Percentiles rank a stretch among this genome's conserved stretches.
These are phyloP conservation scores for Solanum arcanum DNA, from an alignment of 257 asterid species.

Conservation along the genomic window DNA sequence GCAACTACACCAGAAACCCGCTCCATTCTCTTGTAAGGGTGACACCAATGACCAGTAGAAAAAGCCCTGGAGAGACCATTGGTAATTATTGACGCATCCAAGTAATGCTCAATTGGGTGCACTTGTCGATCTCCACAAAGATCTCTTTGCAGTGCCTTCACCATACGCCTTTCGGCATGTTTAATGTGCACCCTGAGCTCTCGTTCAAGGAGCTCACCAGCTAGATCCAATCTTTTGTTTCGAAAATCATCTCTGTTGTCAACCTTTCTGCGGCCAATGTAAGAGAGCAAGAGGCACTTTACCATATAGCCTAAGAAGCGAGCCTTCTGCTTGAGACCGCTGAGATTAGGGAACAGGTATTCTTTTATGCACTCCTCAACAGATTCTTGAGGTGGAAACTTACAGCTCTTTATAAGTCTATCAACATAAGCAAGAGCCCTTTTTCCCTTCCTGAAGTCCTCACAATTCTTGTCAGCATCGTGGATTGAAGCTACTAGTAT, in stretches of 20 bases:
- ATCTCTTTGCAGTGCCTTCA: conserved; percentile 71
- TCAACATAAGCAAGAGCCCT: conserved; percentile 33
- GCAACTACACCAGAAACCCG: conserved; percentile 91
- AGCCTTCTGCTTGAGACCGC: conserved; percentile 51
- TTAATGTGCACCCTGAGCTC: conserved; percentile 70
- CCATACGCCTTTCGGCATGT: conserved; percentile 76
- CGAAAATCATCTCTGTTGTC: conserved; percentile 85
- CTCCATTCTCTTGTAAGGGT: conserved; percentile 79
- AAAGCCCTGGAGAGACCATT: conserved; percentile 96
- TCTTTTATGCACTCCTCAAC: conserved; percentile 49
- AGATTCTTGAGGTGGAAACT: conserved; percentile 67
- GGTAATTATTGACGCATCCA: conserved; percentile 74
- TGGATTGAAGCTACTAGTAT: conserved; percentile 58
- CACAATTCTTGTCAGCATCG: conserved; percentile 53
- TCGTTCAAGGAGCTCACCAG: conserved; percentile 77
- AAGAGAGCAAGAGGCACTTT: conserved; percentile 69
- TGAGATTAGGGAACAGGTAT: conserved; percentile 59
- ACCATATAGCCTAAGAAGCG: conserved; percentile 85
- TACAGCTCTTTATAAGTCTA: conserved; percentile 33
- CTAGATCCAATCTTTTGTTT: conserved; percentile 88
- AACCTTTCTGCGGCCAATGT: conserved; percentile 56
- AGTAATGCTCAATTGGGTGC: conserved; percentile 45
- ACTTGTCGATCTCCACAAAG: conserved; percentile 53
- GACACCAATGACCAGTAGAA: conserved; percentile 91
- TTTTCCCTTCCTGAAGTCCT: conserved; percentile 46